Base-by-base conservation (phyloP, 306 rosid genomes). In the Psophocarpus tetragonolobus region DNA sequence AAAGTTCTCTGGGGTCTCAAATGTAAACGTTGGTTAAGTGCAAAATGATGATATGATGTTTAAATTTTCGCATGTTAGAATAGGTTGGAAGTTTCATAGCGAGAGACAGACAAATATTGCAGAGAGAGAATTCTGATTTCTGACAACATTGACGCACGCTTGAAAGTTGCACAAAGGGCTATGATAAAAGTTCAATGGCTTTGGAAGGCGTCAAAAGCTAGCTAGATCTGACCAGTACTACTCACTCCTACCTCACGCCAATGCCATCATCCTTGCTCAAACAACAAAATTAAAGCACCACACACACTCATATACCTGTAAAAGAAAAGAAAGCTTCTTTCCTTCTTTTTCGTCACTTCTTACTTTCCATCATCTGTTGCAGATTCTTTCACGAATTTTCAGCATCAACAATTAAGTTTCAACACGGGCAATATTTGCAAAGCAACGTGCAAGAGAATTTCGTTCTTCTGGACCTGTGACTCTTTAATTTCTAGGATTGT, bases 91-190 rank as follows among this genome's bases (percentile, higher is more conserved):
- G 75, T 69, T 62, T 69, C 67, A 65, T 21, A 44, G n/a, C n/a
- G 18, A 64, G 71, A 56, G 83, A 68, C 51, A 83, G 79, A 70
- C 54, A 70, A 42, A 64, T 26, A 36, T 39, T 75, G 57, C 63
- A 68, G 60, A 26, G 67, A 50, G 56, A 60, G 73, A 74, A 53
- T 56, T 74, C 21, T 73, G 80, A 67, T 5, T 48, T 74, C 83
- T 85, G 85, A 81, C 85, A 77, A 18, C 0, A 74, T 68, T 68
- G 62, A 81, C 75, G 85, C 85, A 85, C 77, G 85, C 88, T 81
- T 81, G 75, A 73, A 62, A 72, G 73, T 63, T 70, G 61, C 82
- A 70, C 42, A 75, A 50, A 71, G 83, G 8, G 33, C 58, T 45
- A 53, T 85, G 70, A 77, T 81, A 78, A 85, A 85, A 81, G 85